Conservation (phyloP, 495 filamentous ascomycete species). For the Talaromyces stipitatus region DNA sequence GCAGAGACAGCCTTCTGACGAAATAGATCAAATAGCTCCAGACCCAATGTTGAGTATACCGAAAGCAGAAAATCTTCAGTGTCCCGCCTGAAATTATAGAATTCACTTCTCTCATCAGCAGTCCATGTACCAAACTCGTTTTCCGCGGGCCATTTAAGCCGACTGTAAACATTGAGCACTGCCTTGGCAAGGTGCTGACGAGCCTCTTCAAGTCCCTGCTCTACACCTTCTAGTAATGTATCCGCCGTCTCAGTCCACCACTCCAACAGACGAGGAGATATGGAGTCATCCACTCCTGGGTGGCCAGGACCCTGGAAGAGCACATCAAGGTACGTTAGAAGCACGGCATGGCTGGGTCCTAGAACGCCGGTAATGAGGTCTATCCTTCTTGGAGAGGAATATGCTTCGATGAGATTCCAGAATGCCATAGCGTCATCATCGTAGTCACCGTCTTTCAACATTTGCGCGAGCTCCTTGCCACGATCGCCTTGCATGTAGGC, state of each 20-base stretch:
- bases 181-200: constrained; percentile 30
- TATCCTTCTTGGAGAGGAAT: constrained; percentile 31
- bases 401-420: constrained; percentile 62
- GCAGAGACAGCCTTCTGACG: constrained; percentile 54
- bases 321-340: constrained; percentile 47
- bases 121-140: constrained; percentile 50
- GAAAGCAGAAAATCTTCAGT: constrained; percentile 73
- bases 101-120: constrained; percentile 60
- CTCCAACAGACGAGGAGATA: constrained; percentile 69
- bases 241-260: constrained; percentile 65
- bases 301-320: constrained; percentile 65
- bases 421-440: constrained; percentile 61
- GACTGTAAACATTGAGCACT: constrained; percentile 30
- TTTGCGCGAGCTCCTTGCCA: constrained; percentile 27
- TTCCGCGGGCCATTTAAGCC: constrained; percentile 26
- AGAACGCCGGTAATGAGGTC: constrained; percentile 24
- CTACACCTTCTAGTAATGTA: constrained; percentile 23
- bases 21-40: constrained; percentile 61
- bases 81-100: constrained; percentile 72
- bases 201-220: constrained; percentile 18
- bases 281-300: constrained; percentile 67
- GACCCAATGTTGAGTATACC: constrained; percentile 63
- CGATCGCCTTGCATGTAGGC: constrained; percentile 28
- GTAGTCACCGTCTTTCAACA: constrained; percentile 51
- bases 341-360: constrained; percentile 22